Conservation (phyloP, 192 early-diverging fungal species). For the Lobosporangium transversale region DNA sequence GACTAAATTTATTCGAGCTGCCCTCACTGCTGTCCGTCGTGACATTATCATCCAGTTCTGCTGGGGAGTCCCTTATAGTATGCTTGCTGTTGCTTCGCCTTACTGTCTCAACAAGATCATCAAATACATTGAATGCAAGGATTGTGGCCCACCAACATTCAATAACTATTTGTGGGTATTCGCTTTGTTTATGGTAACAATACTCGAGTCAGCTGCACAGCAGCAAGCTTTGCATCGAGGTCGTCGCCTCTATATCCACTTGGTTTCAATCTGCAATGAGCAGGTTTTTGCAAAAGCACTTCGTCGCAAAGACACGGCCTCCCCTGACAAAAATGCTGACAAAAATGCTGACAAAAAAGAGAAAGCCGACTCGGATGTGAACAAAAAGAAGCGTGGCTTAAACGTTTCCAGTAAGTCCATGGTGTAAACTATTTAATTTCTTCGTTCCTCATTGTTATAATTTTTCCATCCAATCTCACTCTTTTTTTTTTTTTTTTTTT, state of each 20-base stretch:
- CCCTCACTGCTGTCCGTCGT: slow-evolving; percentile 10
- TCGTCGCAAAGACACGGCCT: slow-evolving; percentile 54
- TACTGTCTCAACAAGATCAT: slow-evolving; percentile 40
- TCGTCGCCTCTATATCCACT: slow-evolving; percentile 66
- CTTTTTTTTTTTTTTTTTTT: not conserved
- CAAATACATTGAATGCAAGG: slow-evolving; percentile 41
- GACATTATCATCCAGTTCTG: slow-evolving; percentile 27
- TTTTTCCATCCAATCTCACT: no score
- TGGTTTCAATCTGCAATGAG: slow-evolving; percentile 52
- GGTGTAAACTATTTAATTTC: no score
- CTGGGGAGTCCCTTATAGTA: slow-evolving; percentile 17
- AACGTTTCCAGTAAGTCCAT: slow-evolving; percentile 41
- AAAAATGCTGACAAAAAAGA: slow-evolving; percentile 31
- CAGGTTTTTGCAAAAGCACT: slow-evolving; percentile 61
- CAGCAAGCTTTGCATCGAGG: slow-evolving; percentile 71
- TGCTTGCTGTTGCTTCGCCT: slow-evolving; percentile 18
- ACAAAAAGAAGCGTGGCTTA: slow-evolving; percentile 11
- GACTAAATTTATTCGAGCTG: slow-evolving; percentile 9
- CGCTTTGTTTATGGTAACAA: slow-evolving; percentile 58
- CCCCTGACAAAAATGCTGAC: slow-evolving; percentile 12
- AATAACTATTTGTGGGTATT: slow-evolving; percentile 64
- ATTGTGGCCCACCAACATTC: slow-evolving; percentile 29
- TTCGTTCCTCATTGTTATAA: no score
- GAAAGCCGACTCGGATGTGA: not conserved
- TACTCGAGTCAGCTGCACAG: slow-evolving; percentile 50